A percentile compares a stretch with the other conserved stretches of the same genome.
These are phyloP conservation scores for Brassica rapa DNA, from an alignment of 345 rosid species.

Conservation along the genomic window DNA sequence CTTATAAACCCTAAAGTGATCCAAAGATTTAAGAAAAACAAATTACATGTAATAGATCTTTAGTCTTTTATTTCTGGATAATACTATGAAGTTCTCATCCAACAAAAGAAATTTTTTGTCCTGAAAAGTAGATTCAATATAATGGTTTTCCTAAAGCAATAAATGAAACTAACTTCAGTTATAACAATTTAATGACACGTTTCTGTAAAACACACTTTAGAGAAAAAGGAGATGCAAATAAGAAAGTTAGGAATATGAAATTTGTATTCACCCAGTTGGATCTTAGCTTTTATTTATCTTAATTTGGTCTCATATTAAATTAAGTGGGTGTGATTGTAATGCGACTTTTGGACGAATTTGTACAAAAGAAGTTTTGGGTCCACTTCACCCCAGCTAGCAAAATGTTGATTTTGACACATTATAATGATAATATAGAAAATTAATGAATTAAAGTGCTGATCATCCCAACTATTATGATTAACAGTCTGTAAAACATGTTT, in stretches of 20 bases:
- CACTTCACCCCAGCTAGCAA: slow-evolving; percentile 36
- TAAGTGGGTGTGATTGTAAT: slow-evolving; percentile 29
- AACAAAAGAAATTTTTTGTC: neutral
- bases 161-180: neutral
- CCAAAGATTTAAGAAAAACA: neutral
- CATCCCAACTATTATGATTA: neutral
- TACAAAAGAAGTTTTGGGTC: slow-evolving; percentile 26
- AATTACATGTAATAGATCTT: neutral
- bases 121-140: neutral
- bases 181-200: slow-evolving; percentile 26
- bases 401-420: slow-evolving; percentile 31
- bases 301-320: slow-evolving; percentile 9
- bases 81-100: neutral
- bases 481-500: neutral
- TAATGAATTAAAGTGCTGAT: neutral
- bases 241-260: slow-evolving; percentile 29
- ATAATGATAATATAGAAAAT: slow-evolving; percentile 8
- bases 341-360: slow-evolving; percentile 34
- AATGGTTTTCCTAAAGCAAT: neutral
- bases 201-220: neutral
- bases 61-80: neutral
- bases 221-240: slow-evolving; percentile 14
- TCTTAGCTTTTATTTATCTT: slow-evolving; percentile 23
- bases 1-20: slow-evolving; percentile 1
- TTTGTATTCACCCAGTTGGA: slow-evolving; percentile 32